These are phyloP conservation scores for Pterulicium gracile DNA, from an alignment of 1,284 basidiomycete species.

Conservation along the genomic window DNA sequence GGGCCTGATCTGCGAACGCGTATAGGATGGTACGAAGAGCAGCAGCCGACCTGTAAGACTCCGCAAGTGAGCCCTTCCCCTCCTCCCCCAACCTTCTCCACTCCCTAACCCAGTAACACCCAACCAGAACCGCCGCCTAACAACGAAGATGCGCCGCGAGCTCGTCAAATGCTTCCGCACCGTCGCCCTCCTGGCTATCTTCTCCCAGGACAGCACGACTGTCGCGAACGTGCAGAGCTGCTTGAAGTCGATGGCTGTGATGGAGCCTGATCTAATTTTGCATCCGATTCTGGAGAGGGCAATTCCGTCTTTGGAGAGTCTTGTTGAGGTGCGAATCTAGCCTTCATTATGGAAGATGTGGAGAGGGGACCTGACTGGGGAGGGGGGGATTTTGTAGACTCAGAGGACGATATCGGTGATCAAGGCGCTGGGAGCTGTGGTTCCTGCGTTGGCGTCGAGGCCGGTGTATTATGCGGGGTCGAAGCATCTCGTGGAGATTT, in stretches of 20 bases:
- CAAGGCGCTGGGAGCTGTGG: slow-evolving; percentile 74
- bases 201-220: slow-evolving; percentile 66
- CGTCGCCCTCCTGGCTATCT: slow-evolving; percentile 82
- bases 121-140: slow-evolving; percentile 60
- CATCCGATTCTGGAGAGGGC: slow-evolving; percentile 81
- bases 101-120: slow-evolving; percentile 7
- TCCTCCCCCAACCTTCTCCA: neutral
- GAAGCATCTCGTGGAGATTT: slow-evolving; percentile 72
- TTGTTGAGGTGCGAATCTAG: slow-evolving; percentile 55
- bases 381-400: slow-evolving; percentile 35
- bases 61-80: slow-evolving; percentile 37
- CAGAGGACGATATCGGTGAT: slow-evolving; percentile 81
- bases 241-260: slow-evolving; percentile 64
- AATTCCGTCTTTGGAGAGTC: slow-evolving; percentile 75
- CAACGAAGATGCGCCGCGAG: slow-evolving; percentile 72
- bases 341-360: slow-evolving; percentile 5
- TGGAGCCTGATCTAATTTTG: slow-evolving; percentile 85
- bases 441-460: slow-evolving; percentile 70
- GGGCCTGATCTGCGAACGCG: neutral
- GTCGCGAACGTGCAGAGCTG: slow-evolving; percentile 60
- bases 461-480: slow-evolving; percentile 72
- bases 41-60: slow-evolving; percentile 74
- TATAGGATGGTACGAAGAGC: slow-evolving; percentile 74
- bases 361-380: too few relatives aligned
- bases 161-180: slow-evolving; percentile 79